A percentile compares a stretch with the other conserved stretches of the same genome.
These are phyloP conservation scores for Paspalum vaginatum DNA, from an alignment of 176 grass and related monocot genomes.

Conservation along the genomic window DNA sequence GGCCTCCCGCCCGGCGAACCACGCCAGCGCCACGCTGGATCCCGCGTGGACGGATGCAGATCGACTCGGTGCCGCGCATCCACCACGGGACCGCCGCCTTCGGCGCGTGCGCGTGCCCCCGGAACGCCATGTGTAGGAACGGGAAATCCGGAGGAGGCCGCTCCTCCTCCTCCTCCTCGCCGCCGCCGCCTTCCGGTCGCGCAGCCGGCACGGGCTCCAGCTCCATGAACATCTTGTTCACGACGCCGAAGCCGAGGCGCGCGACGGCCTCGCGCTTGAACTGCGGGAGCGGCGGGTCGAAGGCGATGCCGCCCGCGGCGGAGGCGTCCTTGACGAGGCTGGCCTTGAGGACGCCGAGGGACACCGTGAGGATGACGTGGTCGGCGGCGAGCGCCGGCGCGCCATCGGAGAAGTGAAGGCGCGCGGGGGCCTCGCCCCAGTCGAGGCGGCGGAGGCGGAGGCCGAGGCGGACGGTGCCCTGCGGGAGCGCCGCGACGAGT, in stretches of 20 bases:
- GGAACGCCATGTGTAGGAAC: conserved; percentile 58
- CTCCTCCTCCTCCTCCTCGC: not conserved
- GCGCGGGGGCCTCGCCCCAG: conserved; percentile 54
- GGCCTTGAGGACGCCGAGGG: conserved; percentile 84
- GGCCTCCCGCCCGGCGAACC: conserved; percentile 84
- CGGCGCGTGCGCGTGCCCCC: conserved; percentile 32
- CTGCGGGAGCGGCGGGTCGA: conserved; percentile 70
- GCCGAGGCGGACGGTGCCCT: conserved; percentile 53
- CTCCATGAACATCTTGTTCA: conserved; percentile 88
- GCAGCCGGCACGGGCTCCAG: conserved; percentile 29
- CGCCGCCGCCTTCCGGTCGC: not conserved
- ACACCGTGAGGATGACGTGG: conserved; percentile 81
- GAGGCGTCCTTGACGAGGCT: conserved; percentile 41
- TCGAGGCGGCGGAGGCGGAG: conserved; percentile 56
- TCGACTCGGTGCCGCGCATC: conserved; percentile 71
- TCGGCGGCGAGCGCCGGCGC: conserved; percentile 44
- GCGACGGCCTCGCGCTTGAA: conserved; percentile 69
- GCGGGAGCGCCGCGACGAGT: conserved; percentile 55
- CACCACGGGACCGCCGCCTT: conserved; percentile 80
- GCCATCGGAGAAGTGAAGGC: conserved; percentile 61
- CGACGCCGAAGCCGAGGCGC: conserved; percentile 75
- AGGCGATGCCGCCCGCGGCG: conserved; percentile 42
- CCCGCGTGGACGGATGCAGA: conserved; percentile 63
- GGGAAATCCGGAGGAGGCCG: conserved; percentile 40
- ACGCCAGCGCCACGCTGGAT: conserved; percentile 71